Base-by-base conservation (phyloP, 2,329 filamentous ascomycete genomes). In the Penicillium sp. region DNA sequence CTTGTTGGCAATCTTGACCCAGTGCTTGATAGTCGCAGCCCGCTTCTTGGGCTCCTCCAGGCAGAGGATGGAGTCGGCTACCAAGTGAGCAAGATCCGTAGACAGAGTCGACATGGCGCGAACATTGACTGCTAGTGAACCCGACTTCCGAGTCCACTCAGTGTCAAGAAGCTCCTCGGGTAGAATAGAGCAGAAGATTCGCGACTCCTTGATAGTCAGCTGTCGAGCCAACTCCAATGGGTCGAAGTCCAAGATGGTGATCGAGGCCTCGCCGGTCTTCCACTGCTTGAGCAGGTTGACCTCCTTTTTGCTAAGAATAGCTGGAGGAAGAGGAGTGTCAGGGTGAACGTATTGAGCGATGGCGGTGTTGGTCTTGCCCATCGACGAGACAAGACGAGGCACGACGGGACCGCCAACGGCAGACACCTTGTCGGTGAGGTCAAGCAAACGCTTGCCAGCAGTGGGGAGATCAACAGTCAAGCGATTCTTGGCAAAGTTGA, bases 51-150 rank as follows among this genome's bases (percentile, higher is more conserved):
- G 87, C 73, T 98, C 95, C n/a, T 90, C 85, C 58, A 92, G 85
- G 56, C 91, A 87, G 14, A 99, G 84, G 67, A 99, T 96, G 0
- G 91, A 96, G 72, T 98, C 94, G 0, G 92, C 90, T 11, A 99
- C 95, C 40, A 98, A 81, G 70, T 97, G 95, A 4, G 94, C 92
- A 18, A 99, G 81, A 64, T 97, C 93, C 0, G 92, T 99, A 3
- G 94, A 96, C 41, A 99, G 81, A 0, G 89, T 88, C 1, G 93
- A 95, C 91, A 98, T 96, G 5, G 92, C 91, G 72, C 94, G 91
- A 62, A 99, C 94, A 64, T 98, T 96, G 40, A 90, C 87, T 1
- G 93, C 91, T 60, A 89, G 86, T 0, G 86, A 87, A 5, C 89
- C 90, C 2, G 86, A 85, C 68, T 92, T 92, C 80, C 96, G 97